These are phyloP conservation scores for Vicia villosa DNA, from an alignment of 306 rosid species.

Conservation along the genomic window DNA sequence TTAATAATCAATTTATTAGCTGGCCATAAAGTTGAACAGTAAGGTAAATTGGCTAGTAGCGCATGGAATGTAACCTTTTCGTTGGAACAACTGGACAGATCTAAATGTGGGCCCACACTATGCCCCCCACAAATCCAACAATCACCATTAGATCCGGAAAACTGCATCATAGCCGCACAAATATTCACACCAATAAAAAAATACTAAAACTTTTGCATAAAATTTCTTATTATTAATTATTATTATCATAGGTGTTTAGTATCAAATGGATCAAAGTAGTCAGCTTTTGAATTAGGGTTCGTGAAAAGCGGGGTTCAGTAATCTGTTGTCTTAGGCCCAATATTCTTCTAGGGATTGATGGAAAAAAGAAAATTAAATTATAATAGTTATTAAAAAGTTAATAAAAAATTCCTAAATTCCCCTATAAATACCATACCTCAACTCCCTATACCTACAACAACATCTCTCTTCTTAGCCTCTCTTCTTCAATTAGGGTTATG, in stretches of 20 bases:
- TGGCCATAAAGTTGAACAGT: constrained; percentile 23
- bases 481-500: constrained; percentile 37
- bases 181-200: constrained; percentile 32
- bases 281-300: constrained; percentile 69
- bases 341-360: constrained; percentile 99
- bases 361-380: background rate
- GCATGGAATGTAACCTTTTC: constrained; percentile 42
- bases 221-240: constrained; percentile 6
- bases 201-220: background rate
- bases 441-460: constrained; percentile 53
- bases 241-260: constrained; percentile 34
- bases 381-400: background rate
- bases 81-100: constrained; percentile 57
- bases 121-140: constrained; percentile 66
- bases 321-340: constrained; percentile 67
- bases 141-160: constrained; percentile 72
- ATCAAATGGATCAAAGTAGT: constrained; percentile 48
- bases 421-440: constrained; percentile 60
- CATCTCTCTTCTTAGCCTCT: constrained; percentile 33
- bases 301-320: constrained; percentile 48
- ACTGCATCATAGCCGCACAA: constrained; percentile 68
- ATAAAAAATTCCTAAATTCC: constrained; percentile 41
- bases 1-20: constrained; percentile 20
- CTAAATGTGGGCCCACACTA: constrained; percentile 48
- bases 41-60: constrained; percentile 20